Evolutionary conservation across 1,139 yeast species (phyloP).

Genomic region (Pichia sp.): DNA sequence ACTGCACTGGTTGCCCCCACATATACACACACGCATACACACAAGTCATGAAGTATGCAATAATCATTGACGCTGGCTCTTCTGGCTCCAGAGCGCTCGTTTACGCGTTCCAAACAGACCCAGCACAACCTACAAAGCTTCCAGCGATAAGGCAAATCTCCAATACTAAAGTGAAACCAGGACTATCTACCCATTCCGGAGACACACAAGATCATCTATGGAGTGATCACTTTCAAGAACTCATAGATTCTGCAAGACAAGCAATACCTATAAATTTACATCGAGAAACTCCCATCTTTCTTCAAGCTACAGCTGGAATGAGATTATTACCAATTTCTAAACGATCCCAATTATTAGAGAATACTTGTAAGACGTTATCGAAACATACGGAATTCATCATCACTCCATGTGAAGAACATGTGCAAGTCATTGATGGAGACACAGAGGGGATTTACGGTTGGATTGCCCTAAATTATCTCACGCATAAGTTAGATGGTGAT

Average conservation of each 20-base stretch:
- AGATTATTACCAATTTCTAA: constrained; percentile 45
- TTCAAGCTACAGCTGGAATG: constrained; percentile 83
- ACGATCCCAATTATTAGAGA: constrained; percentile 39
- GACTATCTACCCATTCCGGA: constrained; percentile 51
- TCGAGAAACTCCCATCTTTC: constrained; percentile 58
- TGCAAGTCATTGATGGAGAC: constrained; percentile 72
- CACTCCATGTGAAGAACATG: constrained; percentile 48
- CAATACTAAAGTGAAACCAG: constrained; percentile 61
- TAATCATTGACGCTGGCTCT: constrained; percentile 76
- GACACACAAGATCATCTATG: constrained; percentile 32
- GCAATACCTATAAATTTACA: constrained; percentile 51
- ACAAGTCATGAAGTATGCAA: constrained; percentile 58
- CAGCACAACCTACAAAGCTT: constrained; percentile 38
- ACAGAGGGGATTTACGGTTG: constrained; percentile 80
- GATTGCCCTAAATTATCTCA: constrained; percentile 63
- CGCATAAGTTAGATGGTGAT: constrained; percentile 13
- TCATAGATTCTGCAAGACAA: constrained; percentile 50
- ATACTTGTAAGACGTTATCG: constrained; percentile 44
- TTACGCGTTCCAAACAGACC: constrained; percentile 41
- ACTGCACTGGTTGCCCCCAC: too few species aligned
- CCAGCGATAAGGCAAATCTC: constrained; percentile 58
- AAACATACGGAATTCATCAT: constrained; percentile 44
- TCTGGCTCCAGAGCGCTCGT: constrained; percentile 73
- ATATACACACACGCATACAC: too few species aligned
- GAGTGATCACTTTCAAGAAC: constrained; percentile 49